These are phyloP conservation scores for Effrenium voratum DNA, from an alignment of 73 alveolate genomes.

Conservation along the genomic window DNA sequence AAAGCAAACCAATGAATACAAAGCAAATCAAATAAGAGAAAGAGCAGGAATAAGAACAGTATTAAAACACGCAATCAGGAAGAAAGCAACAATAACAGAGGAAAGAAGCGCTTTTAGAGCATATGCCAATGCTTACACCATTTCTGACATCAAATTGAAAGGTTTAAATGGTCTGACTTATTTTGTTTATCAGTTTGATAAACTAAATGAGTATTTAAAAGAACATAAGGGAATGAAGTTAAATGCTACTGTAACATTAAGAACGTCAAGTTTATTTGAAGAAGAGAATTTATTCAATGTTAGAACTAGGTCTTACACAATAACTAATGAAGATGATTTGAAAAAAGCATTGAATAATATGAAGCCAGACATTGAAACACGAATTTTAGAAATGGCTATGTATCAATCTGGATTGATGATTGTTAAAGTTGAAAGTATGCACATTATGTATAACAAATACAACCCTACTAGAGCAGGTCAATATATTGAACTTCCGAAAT, in stretches of 20 bases:
- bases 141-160: neutral
- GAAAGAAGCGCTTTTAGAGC: slow-evolving; percentile 11
- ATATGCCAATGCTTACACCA: slow-evolving; percentile 14
- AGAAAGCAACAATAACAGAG: slow-evolving; percentile 13
- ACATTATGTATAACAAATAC: neutral
- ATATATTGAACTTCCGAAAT: neutral
- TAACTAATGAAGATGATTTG: neutral
- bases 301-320: neutral
- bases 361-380: neutral
- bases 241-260: neutral
- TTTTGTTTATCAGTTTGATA: neutral
- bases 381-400: neutral
- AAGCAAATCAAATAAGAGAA: neutral
- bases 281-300: neutral
- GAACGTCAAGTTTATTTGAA: neutral
- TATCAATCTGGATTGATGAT: neutral
- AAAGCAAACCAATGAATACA: neutral
- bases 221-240: neutral
- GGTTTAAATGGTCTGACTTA: neutral
- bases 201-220: neutral
- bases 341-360: neutral
- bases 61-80: neutral
- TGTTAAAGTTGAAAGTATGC: neutral
- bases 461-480: slow-evolving; percentile 27
- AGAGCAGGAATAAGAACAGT: neutral